phyloP scores from a whole-genome alignment of 805 yeast genomes.

The Pichia nakasei region DNA sequence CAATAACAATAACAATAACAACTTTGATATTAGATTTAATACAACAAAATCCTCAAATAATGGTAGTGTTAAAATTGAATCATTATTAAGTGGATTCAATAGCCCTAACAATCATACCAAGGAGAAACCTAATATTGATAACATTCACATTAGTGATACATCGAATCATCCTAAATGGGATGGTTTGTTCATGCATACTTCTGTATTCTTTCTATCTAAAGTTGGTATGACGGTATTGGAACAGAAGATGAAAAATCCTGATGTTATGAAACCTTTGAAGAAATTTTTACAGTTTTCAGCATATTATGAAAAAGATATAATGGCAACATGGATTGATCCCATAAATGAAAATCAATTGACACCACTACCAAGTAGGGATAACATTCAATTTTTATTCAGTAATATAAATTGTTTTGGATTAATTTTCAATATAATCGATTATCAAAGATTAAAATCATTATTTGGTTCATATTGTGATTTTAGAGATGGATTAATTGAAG shows the following conservation, averaged over 20 bases:
- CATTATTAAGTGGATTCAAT: too few species aligned
- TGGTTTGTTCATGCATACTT: conserved; percentile 17
- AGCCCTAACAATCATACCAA: background rate
- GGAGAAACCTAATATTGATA: background rate
- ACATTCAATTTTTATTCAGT: conserved; percentile 13
- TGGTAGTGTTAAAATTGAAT: too few species aligned
- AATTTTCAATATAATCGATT: conserved; percentile 4
- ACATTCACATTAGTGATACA: background rate
- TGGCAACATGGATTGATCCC: conserved; percentile 29
- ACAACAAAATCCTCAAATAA: too few species aligned
- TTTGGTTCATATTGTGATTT: conserved; percentile 16
- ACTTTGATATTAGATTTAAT: too few species aligned
- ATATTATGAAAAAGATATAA: conserved; percentile 13
- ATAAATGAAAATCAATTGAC: conserved; percentile 18
- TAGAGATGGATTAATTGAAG: conserved; percentile 17
- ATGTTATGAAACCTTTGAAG: conserved; percentile 18
- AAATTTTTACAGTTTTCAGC: conserved; percentile 15
- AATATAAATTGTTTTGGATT: conserved; percentile 4
- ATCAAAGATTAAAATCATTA: conserved; percentile 6
- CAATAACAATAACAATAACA: background rate
- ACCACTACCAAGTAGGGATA: conserved; percentile 26
- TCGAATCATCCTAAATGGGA: background rate
- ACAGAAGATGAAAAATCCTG: conserved; percentile 12
- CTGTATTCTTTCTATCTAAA: conserved; percentile 33
- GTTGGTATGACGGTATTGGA: conserved; percentile 35